Percentiles rank a stretch among this genome's conserved stretches.
phyloP scores from a whole-genome alignment of 805 yeast species.

The Teunomyces panamensis region DNA sequence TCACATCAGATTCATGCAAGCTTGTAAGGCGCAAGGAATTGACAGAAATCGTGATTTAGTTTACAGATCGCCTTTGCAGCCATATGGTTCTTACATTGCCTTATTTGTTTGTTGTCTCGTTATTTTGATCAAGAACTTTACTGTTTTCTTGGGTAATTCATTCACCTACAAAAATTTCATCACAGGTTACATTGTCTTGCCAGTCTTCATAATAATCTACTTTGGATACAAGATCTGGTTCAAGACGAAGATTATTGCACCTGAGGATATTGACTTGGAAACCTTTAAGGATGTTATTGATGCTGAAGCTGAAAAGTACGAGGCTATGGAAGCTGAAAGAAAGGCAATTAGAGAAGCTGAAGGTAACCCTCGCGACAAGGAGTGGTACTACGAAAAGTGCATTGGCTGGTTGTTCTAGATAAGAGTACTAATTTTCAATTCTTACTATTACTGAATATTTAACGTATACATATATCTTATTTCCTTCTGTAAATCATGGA shows the following conservation, averaged over 20 bases:
- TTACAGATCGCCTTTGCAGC: conserved; percentile 66
- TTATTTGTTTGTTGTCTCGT: conserved; percentile 52
- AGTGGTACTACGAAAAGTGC: conserved; percentile 48
- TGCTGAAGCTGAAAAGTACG: conserved; percentile 36
- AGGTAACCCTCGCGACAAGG: conserved; percentile 38
- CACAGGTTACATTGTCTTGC: conserved; percentile 76
- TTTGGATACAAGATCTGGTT: conserved; percentile 58
- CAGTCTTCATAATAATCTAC: conserved; percentile 54
- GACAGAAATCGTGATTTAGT: conserved; percentile 50
- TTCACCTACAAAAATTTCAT: conserved; percentile 66
- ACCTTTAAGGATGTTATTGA: conserved; percentile 57
- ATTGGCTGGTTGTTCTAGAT: conserved; percentile 48
- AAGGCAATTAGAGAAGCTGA: conserved; percentile 33
- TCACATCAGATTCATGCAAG: conserved; percentile 62
- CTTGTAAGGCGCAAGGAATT: conserved; percentile 65
- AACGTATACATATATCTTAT: not conserved
- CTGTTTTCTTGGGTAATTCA: conserved; percentile 57
- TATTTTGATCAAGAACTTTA: conserved; percentile 65
- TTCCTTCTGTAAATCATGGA: not conserved
- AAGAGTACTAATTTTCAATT: not conserved
- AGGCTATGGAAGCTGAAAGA: conserved; percentile 22
- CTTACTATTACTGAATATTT: not conserved
- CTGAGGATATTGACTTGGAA: conserved; percentile 54
- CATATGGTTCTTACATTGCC: conserved; percentile 63
- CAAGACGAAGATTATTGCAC: conserved; percentile 50